Evolutionary conservation across 352 stramenopile species (phyloP).

Genomic region (Nothophytophthora sp.): DNA sequence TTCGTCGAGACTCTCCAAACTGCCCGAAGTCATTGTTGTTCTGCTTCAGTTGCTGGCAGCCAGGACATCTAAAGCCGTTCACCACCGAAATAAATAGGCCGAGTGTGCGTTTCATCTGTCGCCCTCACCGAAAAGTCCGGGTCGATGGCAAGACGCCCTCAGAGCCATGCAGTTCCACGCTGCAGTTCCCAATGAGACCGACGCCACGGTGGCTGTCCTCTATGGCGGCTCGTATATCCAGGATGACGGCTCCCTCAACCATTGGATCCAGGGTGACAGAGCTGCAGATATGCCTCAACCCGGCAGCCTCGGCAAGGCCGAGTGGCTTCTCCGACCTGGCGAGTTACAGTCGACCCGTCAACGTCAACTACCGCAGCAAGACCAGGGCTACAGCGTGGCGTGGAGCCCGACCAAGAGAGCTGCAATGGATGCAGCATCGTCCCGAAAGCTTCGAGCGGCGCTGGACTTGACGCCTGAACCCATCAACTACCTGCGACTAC

Average conservation of each 20-base stretch:
- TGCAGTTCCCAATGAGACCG: conserved; percentile 2
- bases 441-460: conserved; percentile 1
- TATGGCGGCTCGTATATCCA: neutral
- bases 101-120: conserved; percentile 22
- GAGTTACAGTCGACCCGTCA: conserved; percentile 25
- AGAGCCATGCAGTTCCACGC: conserved; percentile 21
- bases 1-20: conserved; percentile 5
- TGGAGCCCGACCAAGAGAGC: conserved; percentile 9
- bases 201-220: neutral
- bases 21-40: conserved; percentile 6
- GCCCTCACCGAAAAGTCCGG: neutral
- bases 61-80: too few relatives aligned
- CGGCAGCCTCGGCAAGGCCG: neutral
- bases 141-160: neutral
- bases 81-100: conserved; percentile 29
- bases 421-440: neutral
- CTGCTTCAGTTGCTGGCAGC: too few relatives aligned
- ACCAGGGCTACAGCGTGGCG: conserved; percentile 9
- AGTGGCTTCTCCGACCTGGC: conserved; percentile 24
- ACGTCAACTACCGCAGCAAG: conserved; percentile 12
- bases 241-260: neutral
- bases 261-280: conserved; percentile 10
- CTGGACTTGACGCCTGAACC: conserved; percentile 34
- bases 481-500: conserved; percentile 68
- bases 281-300: neutral